Base-by-base conservation (phyloP, 2,329 filamentous ascomycete genomes). In the Thermothelomyces thermophilus region DNA sequence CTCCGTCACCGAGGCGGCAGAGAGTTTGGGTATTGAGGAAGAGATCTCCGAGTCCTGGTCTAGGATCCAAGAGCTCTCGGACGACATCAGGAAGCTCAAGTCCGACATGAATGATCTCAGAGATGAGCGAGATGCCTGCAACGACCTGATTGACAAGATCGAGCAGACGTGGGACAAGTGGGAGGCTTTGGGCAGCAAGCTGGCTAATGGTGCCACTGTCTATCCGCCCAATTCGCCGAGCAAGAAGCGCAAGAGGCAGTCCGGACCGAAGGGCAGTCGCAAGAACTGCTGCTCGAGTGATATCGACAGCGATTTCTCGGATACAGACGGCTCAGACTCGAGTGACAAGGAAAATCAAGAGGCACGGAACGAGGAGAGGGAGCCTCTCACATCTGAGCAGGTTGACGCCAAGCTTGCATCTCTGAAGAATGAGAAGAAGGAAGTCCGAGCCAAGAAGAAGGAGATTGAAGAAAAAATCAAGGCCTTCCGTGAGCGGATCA, bases 391-490 rank as follows among this genome's bases (percentile, higher is more conserved):
- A 2, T 48, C 45, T 11, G 53, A 58, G 14, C 45, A 55, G 7
- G 53, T 60, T 22, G 59, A 58, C 3, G 22, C 14, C 28, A 58
- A 70, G 35, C 64, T 73, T 5, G 61, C 66, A 3, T 56, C 62
- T 14, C 51, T 68, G 10, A 59, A 66, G 36, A 41, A 35, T 6
- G 50, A 58, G 39, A 60, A 55, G 42, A 58, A 54, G 41, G 44
- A 53, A 8, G 34, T 56, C 5, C 57, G 57, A 2, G 52, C 47
- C 10, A 49, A 42, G 22, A 57, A 53, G 17, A 60, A 55, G 39
- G 51, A 52, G 8, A 37, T 55, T 9, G 51, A 56, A 5, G 52
- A 46, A 2, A 43, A 52, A 10, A 22, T 53, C 6, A 42, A 30
- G 5, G 39, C 44, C 2, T 19, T 46, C 3, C 50, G 43, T 33